Conservation (phyloP, 2,329 filamentous ascomycete genomes). For the Apiospora aurea region DNA sequence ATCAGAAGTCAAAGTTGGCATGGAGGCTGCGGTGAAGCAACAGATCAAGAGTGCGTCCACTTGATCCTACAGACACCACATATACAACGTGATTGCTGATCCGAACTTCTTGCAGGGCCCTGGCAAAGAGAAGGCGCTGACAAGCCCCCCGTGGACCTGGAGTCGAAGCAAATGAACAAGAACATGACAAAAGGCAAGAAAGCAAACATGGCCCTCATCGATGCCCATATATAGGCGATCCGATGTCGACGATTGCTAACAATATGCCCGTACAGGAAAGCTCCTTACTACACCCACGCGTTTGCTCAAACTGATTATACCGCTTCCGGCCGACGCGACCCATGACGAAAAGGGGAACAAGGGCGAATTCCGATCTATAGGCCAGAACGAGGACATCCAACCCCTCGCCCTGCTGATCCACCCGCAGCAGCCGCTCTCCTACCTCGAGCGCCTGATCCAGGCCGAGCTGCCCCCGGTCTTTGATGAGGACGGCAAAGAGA, state of each 20-base stretch:
- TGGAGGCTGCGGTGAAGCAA: constrained; percentile 54
- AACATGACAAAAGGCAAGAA: constrained; percentile 69
- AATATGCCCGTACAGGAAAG: constrained; percentile 58
- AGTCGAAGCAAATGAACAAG: constrained; percentile 48
- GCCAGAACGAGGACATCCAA: constrained; percentile 75
- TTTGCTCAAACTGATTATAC: constrained; percentile 75
- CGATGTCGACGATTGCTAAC: neutral
- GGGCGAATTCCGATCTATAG: constrained; percentile 42
- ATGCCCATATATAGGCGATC: neutral
- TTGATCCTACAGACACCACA: neutral
- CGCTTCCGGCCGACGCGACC: constrained; percentile 62
- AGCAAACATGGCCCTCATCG: constrained; percentile 21
- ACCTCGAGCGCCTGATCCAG: constrained; percentile 88
- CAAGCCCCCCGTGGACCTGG: constrained; percentile 59
- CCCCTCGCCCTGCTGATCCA: constrained; percentile 86
- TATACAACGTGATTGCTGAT: neutral
- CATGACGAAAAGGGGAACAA: constrained; percentile 58
- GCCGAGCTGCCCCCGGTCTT: constrained; percentile 79
- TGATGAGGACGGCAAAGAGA: constrained; percentile 68
- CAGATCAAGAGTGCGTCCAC: constrained; percentile 52
- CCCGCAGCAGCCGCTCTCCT: constrained; percentile 89
- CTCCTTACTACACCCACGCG: constrained; percentile 74
- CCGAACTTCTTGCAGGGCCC: constrained; percentile 46
- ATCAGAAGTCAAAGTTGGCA: constrained; percentile 39
- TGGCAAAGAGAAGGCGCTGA: constrained; percentile 70